phyloP scores from a whole-genome alignment of 2,329 filamentous ascomycete species.

The Ustulina deusta region DNA sequence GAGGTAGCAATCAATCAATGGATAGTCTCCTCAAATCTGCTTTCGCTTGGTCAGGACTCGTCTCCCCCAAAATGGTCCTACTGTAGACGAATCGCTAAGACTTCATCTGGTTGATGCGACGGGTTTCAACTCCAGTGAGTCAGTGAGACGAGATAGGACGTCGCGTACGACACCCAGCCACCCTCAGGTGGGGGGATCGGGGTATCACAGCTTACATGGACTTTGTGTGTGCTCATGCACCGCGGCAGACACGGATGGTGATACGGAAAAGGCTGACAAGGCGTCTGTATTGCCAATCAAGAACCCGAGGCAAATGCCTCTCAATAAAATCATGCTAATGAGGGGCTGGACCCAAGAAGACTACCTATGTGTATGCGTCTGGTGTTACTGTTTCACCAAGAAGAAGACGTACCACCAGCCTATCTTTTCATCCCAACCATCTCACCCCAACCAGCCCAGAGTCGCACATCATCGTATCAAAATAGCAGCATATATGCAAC shows the following conservation, averaged over 20 bases:
- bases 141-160: slow-evolving; percentile 13
- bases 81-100: not conserved
- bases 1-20: not conserved
- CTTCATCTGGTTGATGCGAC: not conserved
- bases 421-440: slow-evolving; percentile 16
- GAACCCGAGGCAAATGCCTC: not conserved
- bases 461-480: slow-evolving; percentile 32
- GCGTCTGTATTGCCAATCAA: slow-evolving; percentile 35
- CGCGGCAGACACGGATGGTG: slow-evolving; percentile 31
- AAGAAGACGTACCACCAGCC: not conserved
- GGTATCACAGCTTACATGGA: slow-evolving; percentile 18
- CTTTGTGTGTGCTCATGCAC: slow-evolving; percentile 13
- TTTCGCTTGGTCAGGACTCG: not conserved
- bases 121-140: slow-evolving; percentile 21
- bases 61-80: not conserved
- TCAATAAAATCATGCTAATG: slow-evolving; percentile 8
- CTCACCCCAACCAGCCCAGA: slow-evolving; percentile 25
- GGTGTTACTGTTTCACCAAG: slow-evolving; percentile 30
- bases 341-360: slow-evolving; percentile 18
- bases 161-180: slow-evolving; percentile 21
- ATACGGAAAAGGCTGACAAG: slow-evolving; percentile 29
- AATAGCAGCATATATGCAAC: slow-evolving; percentile 37
- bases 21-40: not conserved
- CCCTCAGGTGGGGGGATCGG: not conserved
- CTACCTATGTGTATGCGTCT: not conserved